Percentiles rank a stretch among this genome's conserved stretches.
These are phyloP conservation scores for Boletus reticuloceps DNA, from an alignment of 768 basidiomycete genomes.

Conservation along the genomic window DNA sequence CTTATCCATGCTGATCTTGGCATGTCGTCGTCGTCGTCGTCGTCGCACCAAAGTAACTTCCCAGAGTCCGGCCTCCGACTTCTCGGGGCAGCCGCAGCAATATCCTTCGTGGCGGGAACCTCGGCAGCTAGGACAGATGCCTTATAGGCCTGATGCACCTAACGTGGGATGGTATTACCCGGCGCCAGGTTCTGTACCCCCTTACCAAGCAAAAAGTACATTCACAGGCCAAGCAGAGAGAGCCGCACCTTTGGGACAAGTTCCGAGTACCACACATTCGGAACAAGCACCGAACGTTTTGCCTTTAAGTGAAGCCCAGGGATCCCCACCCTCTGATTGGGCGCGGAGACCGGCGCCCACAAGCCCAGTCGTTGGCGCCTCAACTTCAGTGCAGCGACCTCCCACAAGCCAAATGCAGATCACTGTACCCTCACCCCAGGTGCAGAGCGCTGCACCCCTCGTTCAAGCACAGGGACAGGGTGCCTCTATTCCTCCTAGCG, in stretches of 20 bases:
- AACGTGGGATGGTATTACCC: constrained; percentile 6
- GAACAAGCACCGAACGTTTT: neutral
- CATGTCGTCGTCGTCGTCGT: constrained; percentile 10
- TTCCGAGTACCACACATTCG: neutral
- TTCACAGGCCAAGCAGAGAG: neutral
- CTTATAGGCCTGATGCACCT: neutral
- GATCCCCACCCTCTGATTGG: neutral
- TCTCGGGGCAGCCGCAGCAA: neutral
- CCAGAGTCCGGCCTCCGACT: neutral
- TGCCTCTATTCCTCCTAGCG: neutral
- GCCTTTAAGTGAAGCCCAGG: neutral
- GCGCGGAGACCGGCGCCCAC: neutral
- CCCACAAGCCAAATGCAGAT: neutral
- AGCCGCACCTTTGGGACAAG: neutral
- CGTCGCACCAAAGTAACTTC: neutral
- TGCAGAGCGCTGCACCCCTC: neutral
- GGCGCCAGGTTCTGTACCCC: neutral
- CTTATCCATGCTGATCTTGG: neutral
- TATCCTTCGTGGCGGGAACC: constrained; percentile 9
- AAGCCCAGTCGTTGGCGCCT: neutral
- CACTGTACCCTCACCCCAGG: neutral
- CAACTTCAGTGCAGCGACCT: neutral
- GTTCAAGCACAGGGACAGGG: neutral
- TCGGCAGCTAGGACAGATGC: neutral
- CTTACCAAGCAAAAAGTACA: neutral